Evolutionary conservation across 441 rosid species (phyloP).

Genomic region (Brassica balearica): DNA sequence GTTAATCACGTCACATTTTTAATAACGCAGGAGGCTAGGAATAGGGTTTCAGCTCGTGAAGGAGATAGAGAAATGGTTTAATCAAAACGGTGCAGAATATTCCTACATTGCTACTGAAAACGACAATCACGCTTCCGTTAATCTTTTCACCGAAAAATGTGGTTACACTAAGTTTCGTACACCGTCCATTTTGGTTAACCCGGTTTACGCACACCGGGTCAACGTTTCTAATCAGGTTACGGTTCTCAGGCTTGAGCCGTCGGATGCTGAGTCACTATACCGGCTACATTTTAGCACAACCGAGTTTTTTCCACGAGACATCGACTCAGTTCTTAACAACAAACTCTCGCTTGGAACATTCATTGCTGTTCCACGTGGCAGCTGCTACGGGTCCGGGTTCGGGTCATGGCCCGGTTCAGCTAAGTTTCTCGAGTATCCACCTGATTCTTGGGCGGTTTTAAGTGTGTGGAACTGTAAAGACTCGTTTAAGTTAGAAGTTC

Average conservation of each 20-base stretch:
- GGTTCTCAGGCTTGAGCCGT: slow-evolving; percentile 50
- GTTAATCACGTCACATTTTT: not conserved
- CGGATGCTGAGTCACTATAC: slow-evolving; percentile 77
- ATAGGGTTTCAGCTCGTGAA: slow-evolving; percentile 72
- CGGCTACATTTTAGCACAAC: slow-evolving; percentile 73
- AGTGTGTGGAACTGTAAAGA: slow-evolving; percentile 91
- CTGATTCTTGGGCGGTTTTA: slow-evolving; percentile 87
- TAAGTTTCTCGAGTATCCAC: slow-evolving; percentile 64
- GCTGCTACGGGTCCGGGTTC: slow-evolving; percentile 34
- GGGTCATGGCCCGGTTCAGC: slow-evolving; percentile 70
- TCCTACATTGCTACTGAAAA: slow-evolving; percentile 90
- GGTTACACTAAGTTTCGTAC: slow-evolving; percentile 91
- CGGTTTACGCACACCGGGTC: slow-evolving; percentile 77
- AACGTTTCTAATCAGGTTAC: slow-evolving; percentile 52
- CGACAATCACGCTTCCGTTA: slow-evolving; percentile 83
- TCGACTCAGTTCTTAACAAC: slow-evolving; percentile 79
- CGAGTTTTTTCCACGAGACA: slow-evolving; percentile 93
- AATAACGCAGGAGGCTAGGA: slow-evolving; percentile 73
- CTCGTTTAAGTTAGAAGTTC: slow-evolving; percentile 70
- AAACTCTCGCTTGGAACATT: slow-evolving; percentile 77
- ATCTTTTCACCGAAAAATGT: slow-evolving; percentile 80
- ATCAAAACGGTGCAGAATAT: slow-evolving; percentile 85
- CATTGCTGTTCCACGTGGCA: slow-evolving; percentile 79
- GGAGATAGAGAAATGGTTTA: slow-evolving; percentile 77
- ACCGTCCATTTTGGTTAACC: slow-evolving; percentile 84